These are phyloP conservation scores for Nicotiana knightiana DNA, from an alignment of 257 asterid genomes.

Conservation along the genomic window DNA sequence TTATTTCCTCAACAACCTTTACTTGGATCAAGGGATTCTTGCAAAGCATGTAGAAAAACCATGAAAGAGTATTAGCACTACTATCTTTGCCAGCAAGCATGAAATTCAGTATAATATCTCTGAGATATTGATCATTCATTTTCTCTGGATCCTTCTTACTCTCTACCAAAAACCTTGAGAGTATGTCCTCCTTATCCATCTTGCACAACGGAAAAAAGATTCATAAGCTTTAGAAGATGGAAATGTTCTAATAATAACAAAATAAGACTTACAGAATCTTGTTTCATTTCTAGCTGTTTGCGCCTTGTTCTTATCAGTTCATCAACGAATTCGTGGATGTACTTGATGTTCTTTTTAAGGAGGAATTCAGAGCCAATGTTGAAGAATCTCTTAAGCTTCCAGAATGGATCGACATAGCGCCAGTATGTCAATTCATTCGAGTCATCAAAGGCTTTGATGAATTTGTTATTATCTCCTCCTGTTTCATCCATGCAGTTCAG, in stretches of 20 bases:
- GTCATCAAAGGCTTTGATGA: constrained; percentile 69
- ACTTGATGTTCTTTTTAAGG: constrained; percentile 44
- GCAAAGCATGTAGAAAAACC: constrained; percentile 65
- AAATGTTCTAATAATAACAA: background rate
- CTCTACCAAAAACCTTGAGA: constrained; percentile 60
- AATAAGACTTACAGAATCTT: constrained; percentile 27
- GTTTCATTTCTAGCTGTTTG: constrained; percentile 29
- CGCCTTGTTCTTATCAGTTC: constrained; percentile 45
- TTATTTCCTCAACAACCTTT: constrained; percentile 39
- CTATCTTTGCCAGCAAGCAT: constrained; percentile 72
- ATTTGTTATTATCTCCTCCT: constrained; percentile 34
- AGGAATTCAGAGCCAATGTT: constrained; percentile 53
- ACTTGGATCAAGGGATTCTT: constrained; percentile 54
- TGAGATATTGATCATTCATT: constrained; percentile 50
- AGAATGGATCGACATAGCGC: constrained; percentile 60
- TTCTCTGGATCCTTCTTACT: constrained; percentile 53
- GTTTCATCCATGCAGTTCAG: constrained; percentile 52
- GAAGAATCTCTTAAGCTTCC: constrained; percentile 53
- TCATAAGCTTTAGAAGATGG: background rate
- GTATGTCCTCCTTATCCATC: constrained; percentile 65
- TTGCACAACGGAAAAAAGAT: constrained; percentile 16
- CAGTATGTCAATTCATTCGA: constrained; percentile 51
- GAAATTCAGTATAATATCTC: constrained; percentile 63
- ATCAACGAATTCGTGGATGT: constrained; percentile 48
- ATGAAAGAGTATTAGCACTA: constrained; percentile 68